Percentiles rank a stretch among this genome's conserved stretches.
Evolutionary conservation across 257 asterid species (phyloP).

Genomic region (Solanum chiquidenum): DNA sequence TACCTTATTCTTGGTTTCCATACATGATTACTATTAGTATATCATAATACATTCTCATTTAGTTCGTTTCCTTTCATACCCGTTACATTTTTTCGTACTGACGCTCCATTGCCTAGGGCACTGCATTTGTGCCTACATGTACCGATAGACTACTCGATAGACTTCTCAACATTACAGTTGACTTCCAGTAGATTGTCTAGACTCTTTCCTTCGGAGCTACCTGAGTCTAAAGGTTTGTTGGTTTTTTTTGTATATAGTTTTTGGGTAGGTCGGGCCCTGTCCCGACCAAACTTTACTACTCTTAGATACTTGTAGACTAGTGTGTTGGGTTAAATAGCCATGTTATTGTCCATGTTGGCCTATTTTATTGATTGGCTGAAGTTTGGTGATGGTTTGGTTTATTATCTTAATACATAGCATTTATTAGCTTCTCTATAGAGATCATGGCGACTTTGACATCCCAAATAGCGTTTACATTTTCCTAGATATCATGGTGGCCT

Average conservation of each 20-base stretch:
- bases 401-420: too few relatives aligned
- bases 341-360: background rate
- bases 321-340: background rate
- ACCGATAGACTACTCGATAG: too few relatives aligned
- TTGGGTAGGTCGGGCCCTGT: background rate
- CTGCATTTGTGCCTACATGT: background rate
- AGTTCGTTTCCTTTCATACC: background rate
- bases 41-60: too few relatives aligned
- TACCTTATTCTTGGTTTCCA: too few relatives aligned
- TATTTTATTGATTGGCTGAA: background rate
- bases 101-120: background rate
- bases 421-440: too few relatives aligned
- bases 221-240: too few relatives aligned
- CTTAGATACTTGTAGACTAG: background rate
- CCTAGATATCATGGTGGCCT: too few relatives aligned
- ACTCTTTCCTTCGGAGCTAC: background rate
- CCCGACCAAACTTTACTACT: too few relatives aligned
- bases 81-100: too few relatives aligned
- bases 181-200: background rate
- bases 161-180: background rate
- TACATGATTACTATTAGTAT: background rate
- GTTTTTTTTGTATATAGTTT: background rate
- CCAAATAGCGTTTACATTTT: too few relatives aligned
- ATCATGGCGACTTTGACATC: too few relatives aligned
- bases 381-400: background rate